phyloP scores from a whole-genome alignment of 495 filamentous ascomycete genomes.

The Neurospora africana region DNA sequence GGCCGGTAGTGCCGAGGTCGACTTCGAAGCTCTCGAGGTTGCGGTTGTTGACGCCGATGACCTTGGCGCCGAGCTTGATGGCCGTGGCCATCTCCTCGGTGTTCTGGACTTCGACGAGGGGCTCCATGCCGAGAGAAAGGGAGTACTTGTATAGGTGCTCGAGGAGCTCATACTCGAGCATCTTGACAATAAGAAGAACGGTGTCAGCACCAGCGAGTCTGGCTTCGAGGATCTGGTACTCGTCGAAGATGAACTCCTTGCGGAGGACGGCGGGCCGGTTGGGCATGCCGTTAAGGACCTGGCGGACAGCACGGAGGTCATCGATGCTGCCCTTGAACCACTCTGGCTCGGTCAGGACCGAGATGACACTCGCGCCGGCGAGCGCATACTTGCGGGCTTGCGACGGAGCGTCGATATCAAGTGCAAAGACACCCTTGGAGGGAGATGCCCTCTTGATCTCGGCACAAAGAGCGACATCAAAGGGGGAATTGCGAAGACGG shows the following conservation, averaged over 20 bases:
- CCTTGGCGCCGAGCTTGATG: conserved; percentile 76
- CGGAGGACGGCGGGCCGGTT: conserved; percentile 85
- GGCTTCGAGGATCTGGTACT: conserved; percentile 96
- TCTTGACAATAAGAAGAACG: conserved; percentile 94
- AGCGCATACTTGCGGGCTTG: conserved; percentile 89
- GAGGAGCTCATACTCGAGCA: conserved; percentile 72
- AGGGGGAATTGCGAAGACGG: conserved; percentile 69
- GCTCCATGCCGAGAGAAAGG: conserved; percentile 88
- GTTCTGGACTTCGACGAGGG: conserved; percentile 92
- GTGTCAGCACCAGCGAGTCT: conserved; percentile 90
- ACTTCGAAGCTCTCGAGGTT: conserved; percentile 95
- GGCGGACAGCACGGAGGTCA: conserved; percentile 78
- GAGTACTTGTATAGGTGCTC: conserved; percentile 79
- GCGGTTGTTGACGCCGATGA: conserved; percentile 96
- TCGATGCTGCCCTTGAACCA: conserved; percentile 99
- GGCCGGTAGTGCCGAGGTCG: conserved; percentile 85
- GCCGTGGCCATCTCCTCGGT: conserved; percentile 85
- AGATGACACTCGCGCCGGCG: conserved; percentile 91
- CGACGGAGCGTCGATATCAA: conserved; percentile 73
- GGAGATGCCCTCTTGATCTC: conserved; percentile 96
- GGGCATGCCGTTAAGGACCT: conserved; percentile 76
- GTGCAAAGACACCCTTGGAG: conserved; percentile 89
- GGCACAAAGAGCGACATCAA: conserved; percentile 77
- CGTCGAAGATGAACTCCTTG: conserved; percentile 97
- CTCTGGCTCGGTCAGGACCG: conserved; percentile 91